Conservation (phyloP, 768 basidiomycete genomes). For the Trametes villosa region DNA sequence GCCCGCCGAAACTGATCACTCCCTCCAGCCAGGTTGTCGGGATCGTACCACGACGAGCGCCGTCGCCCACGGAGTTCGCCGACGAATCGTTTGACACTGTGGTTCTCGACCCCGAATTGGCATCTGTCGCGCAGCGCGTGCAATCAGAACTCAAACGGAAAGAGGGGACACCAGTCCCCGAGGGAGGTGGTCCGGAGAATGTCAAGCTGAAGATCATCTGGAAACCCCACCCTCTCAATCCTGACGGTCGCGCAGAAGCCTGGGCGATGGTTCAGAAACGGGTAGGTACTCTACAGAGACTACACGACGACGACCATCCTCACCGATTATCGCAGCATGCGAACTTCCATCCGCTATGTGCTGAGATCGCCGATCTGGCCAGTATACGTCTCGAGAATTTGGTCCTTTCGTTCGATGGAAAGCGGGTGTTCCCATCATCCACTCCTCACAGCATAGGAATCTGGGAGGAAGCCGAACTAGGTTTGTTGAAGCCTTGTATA, state of each 20-base stretch:
- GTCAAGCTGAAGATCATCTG: slow-evolving; percentile 64
- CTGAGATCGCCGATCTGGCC: slow-evolving; percentile 66
- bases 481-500: slow-evolving; percentile 39
- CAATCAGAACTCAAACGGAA: slow-evolving; percentile 34
- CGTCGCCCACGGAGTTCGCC: slow-evolving; percentile 49
- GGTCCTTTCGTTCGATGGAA: slow-evolving; percentile 62
- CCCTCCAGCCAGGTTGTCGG: slow-evolving; percentile 52
- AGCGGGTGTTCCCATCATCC: slow-evolving; percentile 69
- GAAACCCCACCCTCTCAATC: slow-evolving; percentile 64
- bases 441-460: slow-evolving; percentile 68
- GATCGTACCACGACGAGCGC: slow-evolving; percentile 41
- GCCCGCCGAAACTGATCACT: not conserved
- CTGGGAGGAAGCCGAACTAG: slow-evolving; percentile 69
- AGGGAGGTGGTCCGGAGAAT: slow-evolving; percentile 38
- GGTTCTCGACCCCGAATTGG: slow-evolving; percentile 65
- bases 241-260: slow-evolving; percentile 40
- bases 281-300: slow-evolving; percentile 41
- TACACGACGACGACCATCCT: not conserved
- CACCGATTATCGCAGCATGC: slow-evolving; percentile 51
- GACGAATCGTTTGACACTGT: slow-evolving; percentile 56
- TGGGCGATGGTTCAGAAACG: slow-evolving; percentile 63
- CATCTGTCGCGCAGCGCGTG: slow-evolving; percentile 52
- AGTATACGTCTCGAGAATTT: slow-evolving; percentile 53
- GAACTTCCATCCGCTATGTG: slow-evolving; percentile 65
- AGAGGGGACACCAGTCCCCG: slow-evolving; percentile 28